Evolutionary conservation across 2,329 filamentous ascomycete species (phyloP), one percentile per base, ranked within the genome.

Genomic region (Colletotrichum theobromicola): DNA sequence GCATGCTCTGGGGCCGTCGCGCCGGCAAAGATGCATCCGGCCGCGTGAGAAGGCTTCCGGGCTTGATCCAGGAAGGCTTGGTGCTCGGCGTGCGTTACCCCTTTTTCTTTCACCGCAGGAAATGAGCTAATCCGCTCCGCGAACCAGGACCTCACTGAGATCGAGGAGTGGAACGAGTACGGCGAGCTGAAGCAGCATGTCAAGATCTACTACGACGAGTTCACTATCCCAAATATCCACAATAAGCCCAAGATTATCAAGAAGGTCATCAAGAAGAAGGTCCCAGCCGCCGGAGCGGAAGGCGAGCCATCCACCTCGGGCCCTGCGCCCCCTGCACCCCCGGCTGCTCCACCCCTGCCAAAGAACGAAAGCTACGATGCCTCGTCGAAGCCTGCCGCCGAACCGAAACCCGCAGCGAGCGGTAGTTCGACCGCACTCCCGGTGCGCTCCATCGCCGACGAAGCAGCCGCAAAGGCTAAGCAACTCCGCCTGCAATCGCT

Each of bases 131-230:
- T 24, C 55, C 26, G 67, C 61, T 78, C 58, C 77, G 42, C 32
- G n/a, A 66, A 55, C 60, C 76, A 98, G 96, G 97, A 98, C 83
- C 90, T 98, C 64, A 94, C 96, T 77, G 93, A 98, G 84, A 92
- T 98, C 77, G 97, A 99, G 85, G 97, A 99, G 83, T 98, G 96
- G 97, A 99, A 99, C 87, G 97, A 99, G 84, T 98, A 97, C 84
- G 95, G 95, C 84, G 96, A 98, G 85, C 90, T 99, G 76, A 95
- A 95, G 84, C 92, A 96, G 84, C 94, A 96, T 79, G 92, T 98
- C 79, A 92, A 89, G 75, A 90, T 93, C 78, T 91, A 90, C 84
- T 90, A 90, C 82, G 90, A 92, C 85, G 90, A 92, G 78, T 87
- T 86, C 79, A 91, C 90, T 63, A 90, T 91, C 78, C 88, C 90